These are phyloP conservation scores for Mediolabrus comicus DNA, from an alignment of 108 stramenopile genomes.

Conservation along the genomic window DNA sequence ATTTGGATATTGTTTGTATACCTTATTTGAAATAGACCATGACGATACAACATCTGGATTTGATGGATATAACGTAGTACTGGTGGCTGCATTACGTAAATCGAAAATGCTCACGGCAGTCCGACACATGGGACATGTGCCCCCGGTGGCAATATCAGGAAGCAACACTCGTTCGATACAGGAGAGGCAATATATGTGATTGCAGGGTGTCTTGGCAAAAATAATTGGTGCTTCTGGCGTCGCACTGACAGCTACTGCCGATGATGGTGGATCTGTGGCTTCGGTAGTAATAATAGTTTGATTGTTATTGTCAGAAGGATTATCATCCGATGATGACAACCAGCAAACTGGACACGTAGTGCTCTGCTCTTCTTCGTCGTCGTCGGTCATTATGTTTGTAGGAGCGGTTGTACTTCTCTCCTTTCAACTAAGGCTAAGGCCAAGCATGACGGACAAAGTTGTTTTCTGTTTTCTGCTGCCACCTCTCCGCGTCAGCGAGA, in stretches of 20 bases:
- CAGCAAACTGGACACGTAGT: neutral
- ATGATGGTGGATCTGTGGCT: neutral
- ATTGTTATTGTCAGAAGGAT: neutral
- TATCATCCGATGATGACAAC: neutral
- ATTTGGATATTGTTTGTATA: constrained; percentile 5
- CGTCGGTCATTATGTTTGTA: neutral
- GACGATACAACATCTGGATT: constrained; percentile 4
- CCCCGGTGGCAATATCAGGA: constrained; percentile 8
- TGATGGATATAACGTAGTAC: neutral
- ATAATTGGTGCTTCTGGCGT: neutral
- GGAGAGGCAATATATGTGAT: neutral
- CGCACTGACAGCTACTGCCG: neutral
- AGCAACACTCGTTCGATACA: constrained; percentile 5
- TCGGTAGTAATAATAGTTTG: neutral
- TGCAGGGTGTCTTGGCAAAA: constrained; percentile 1
- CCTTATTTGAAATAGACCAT: constrained; percentile 12
- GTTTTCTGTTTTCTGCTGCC: too few relatives aligned
- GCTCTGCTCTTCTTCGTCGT: neutral
- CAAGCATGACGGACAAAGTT: too few relatives aligned
- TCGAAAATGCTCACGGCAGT: constrained; percentile 23
- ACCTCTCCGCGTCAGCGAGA: too few relatives aligned
- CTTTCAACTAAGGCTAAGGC: too few relatives aligned
- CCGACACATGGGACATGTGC: constrained; percentile 41
- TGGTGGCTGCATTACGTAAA: neutral
- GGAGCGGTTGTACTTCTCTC: too few relatives aligned